phyloP scores from a whole-genome alignment of 441 rosid species.

The Populus hybrid region DNA sequence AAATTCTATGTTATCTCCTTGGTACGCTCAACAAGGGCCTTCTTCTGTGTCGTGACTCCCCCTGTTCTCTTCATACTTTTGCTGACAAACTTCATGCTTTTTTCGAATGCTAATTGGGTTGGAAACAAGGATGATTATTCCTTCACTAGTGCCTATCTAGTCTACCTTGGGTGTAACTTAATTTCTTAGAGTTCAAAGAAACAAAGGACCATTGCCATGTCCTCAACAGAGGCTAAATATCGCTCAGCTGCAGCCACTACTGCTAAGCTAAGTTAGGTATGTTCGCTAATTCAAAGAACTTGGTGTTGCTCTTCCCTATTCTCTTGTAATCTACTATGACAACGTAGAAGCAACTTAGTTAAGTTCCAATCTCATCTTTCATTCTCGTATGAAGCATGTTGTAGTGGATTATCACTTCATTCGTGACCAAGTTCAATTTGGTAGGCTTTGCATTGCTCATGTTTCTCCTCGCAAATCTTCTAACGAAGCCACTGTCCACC shows the following conservation, averaged over 20 bases:
- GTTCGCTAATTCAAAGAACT: neutral
- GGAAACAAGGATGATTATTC: neutral
- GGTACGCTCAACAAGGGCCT: neutral
- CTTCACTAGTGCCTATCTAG: neutral
- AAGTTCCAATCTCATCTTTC: neutral
- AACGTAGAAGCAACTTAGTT: neutral
- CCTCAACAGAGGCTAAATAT: neutral
- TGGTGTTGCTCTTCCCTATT: neutral
- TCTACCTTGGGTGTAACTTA: neutral
- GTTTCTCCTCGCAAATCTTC: neutral
- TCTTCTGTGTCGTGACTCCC: too few relatives aligned
- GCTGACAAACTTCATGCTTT: too few relatives aligned
- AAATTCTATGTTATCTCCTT: neutral
- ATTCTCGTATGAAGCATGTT: neutral
- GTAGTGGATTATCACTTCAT: neutral
- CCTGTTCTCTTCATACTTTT: neutral
- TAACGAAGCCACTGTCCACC: neutral
- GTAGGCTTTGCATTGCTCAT: neutral
- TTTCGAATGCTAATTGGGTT: neutral
- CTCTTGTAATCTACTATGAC: neutral
- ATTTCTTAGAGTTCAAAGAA: neutral
- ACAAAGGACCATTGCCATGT: neutral
- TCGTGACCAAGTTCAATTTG: neutral
- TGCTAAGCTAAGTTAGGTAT: neutral
- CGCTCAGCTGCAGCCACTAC: neutral